Percentiles rank a stretch among this genome's conserved stretches.
Evolutionary conservation across 495 filamentous ascomycete genomes (phyloP).

Genomic region (Hypoxylon lienhwacheense): DNA sequence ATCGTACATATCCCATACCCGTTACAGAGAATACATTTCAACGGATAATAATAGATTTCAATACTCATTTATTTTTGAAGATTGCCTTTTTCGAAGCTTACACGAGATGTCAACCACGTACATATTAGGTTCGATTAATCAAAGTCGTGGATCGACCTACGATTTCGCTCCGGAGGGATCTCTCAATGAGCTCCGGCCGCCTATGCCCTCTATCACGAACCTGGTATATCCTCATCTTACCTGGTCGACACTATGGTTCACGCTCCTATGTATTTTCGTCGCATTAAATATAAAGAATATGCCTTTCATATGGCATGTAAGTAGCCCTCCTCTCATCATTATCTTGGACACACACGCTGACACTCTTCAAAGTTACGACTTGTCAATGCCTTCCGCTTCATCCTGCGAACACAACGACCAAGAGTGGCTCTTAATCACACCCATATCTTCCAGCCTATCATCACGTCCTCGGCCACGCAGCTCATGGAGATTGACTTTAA

Average conservation of each 20-base stretch:
- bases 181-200: constrained; percentile 10
- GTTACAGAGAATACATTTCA: background rate
- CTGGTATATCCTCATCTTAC: constrained; percentile 28
- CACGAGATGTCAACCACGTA: constrained; percentile 33
- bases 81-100: constrained; percentile 7
- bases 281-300: constrained; percentile 30
- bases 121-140: constrained; percentile 31
- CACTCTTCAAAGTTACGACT: constrained; percentile 20
- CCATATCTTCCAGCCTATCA: constrained; percentile 41
- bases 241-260: constrained; percentile 33
- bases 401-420: constrained; percentile 33
- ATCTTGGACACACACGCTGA: background rate
- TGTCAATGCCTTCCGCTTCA: constrained; percentile 40
- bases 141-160: constrained; percentile 24
- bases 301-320: constrained; percentile 35
- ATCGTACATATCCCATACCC: too few relatives aligned
- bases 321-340: background rate
- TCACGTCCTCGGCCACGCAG: constrained; percentile 37
- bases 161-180: constrained; percentile 16
- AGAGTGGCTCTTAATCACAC: constrained; percentile 26
- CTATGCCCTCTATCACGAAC: constrained; percentile 17
- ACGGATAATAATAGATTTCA: background rate
- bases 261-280: constrained; percentile 28
- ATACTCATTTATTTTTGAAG: background rate
- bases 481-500: constrained; percentile 45